Evolutionary conservation across 169 alveolate genomes (phyloP), one percentile per base, ranked within the genome.

Genomic region (Perkinsus chesapeaki): DNA sequence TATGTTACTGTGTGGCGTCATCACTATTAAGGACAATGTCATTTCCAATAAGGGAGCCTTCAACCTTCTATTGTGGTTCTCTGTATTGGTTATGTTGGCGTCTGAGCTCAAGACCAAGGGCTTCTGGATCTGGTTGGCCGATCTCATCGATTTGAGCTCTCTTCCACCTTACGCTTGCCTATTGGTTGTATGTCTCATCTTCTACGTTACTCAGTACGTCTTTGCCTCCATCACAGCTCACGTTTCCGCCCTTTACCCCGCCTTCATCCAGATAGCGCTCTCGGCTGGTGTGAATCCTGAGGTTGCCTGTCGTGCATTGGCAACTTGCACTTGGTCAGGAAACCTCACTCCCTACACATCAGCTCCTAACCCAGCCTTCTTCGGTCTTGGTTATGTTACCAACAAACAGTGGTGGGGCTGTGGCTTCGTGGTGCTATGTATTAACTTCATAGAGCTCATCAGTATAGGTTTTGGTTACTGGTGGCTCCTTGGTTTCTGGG

Each of bases 141-240:
- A 31, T 23, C 92, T 38, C 47, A 38, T 91, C 16, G 47, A 39
- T 39, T 72, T 27, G 23, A 27, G 39, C 72, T 38, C 39, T 31
- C 39, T 91, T 48, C 60, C 92, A 0, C 47, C 72, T 38, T 39
- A 27, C 7, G 92, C 47, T 9, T 39, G 39, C 47, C 36, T 91
- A 7, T 27, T 37, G 39, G 60, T 91, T 19, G 38, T 39, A 39
- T 91, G 60, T 36, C 92, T 91, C 16, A 23, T 37, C 36, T 91
- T 91, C 36, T 91, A 91, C 39, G 39, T 16, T 12, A 37, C 72
- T 10, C 92, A 91, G 72, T 91, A 91, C 36, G 92, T 38, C 92
- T 91, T 91, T 72, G 92, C 92, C 9, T 91, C 92, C 38, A 39
- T 91, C 92, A 91, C 92, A 5, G 92, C 92, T 19, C 92, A 91